A percentile compares a stretch with the other conserved stretches of the same genome.
These are phyloP conservation scores for Catunica adiposa DNA, from an alignment of 2,329 filamentous ascomycete genomes.

Conservation along the genomic window DNA sequence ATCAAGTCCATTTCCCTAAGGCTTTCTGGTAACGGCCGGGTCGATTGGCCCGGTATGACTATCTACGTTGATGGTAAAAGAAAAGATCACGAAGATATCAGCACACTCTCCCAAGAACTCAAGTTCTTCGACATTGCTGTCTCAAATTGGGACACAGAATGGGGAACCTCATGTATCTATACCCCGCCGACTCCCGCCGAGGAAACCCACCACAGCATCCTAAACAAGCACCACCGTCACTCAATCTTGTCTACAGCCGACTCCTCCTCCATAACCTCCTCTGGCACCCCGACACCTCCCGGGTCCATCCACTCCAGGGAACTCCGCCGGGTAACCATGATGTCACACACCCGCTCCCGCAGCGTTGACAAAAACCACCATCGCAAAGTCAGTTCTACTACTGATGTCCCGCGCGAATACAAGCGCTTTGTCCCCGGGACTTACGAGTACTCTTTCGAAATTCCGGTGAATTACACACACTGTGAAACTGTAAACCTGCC, in stretches of 20 bases:
- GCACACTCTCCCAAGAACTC: constrained; percentile 59
- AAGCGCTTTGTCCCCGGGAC: constrained; percentile 64
- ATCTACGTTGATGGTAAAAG: constrained; percentile 73
- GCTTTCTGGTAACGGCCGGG: constrained; percentile 69
- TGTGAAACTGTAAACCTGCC: constrained; percentile 81
- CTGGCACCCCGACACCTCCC: not conserved
- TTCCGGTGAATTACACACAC: constrained; percentile 75
- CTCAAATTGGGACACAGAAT: constrained; percentile 42
- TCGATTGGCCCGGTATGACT: constrained; percentile 94
- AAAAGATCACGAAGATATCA: constrained; percentile 64
- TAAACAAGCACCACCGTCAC: not conserved
- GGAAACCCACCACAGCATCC: not conserved
- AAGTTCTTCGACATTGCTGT: constrained; percentile 79
- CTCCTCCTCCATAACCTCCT: constrained; percentile 1
- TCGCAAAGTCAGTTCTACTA: constrained; percentile 24
- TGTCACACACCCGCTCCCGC: constrained; percentile 52
- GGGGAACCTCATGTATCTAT: constrained; percentile 47
- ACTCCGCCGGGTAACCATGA: constrained; percentile 3
- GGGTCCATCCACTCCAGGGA: not conserved
- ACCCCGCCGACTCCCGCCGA: constrained; percentile 11
- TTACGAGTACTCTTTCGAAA: constrained; percentile 60
- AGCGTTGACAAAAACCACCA: constrained; percentile 72
- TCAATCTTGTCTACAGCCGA: not conserved
- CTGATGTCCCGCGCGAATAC: constrained; percentile 57
- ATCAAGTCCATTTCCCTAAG: constrained; percentile 81